Evolutionary conservation across 140 eudicot species (phyloP).

Genomic region (Bidens hawaiensis): DNA sequence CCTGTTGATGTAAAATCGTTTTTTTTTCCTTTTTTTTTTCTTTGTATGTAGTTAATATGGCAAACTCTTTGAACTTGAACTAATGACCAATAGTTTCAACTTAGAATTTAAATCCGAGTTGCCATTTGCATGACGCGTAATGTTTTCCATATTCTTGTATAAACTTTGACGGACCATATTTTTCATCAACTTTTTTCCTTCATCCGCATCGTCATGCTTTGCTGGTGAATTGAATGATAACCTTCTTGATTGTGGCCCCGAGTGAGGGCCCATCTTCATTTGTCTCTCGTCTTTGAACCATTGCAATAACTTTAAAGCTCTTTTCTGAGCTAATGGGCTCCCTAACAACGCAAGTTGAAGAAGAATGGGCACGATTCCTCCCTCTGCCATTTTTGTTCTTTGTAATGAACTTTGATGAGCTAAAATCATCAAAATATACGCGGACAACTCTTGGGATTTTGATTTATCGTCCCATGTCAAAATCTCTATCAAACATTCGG

Average conservation of each 20-base stretch:
- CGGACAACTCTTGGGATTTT: constrained; percentile 68
- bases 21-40: not conserved
- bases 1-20: constrained; percentile 6
- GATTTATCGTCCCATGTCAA: constrained; percentile 72
- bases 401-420: constrained; percentile 83
- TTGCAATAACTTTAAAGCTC: constrained; percentile 70
- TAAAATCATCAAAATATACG: constrained; percentile 75
- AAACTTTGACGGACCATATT: constrained; percentile 85
- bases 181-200: constrained; percentile 79
- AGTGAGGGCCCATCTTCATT: constrained; percentile 67
- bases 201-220: constrained; percentile 32
- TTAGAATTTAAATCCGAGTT: constrained; percentile 61
- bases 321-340: constrained; percentile 66
- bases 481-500: constrained; percentile 69
- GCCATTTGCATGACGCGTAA: constrained; percentile 75
- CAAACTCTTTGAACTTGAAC: constrained; percentile 58
- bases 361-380: constrained; percentile 84
- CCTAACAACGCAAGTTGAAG: constrained; percentile 77
- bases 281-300: constrained; percentile 94
- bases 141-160: constrained; percentile 81
- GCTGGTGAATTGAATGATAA: constrained; percentile 42
- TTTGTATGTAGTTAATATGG: constrained; percentile 42
- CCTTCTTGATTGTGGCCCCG: constrained; percentile 79
- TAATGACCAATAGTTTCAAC: constrained; percentile 31
- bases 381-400: constrained; percentile 66